These are phyloP conservation scores for Colletotrichum eleusines DNA, from an alignment of 2,329 filamentous ascomycete species.

Conservation along the genomic window DNA sequence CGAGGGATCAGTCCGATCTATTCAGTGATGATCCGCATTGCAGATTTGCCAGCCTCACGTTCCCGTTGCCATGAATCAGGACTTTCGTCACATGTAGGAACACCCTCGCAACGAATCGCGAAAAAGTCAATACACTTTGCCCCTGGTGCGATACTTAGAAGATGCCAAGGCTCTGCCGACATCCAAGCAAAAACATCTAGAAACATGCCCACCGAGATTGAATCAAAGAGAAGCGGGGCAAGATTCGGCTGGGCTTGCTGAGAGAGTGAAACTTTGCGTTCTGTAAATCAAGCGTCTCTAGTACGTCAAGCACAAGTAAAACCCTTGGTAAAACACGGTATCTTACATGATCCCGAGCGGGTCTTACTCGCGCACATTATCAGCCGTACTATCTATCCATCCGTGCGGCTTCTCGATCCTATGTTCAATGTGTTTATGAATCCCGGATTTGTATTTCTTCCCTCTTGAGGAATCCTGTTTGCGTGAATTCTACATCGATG, in stretches of 20 bases:
- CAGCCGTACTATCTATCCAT: neutral
- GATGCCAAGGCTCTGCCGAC: neutral
- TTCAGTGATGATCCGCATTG: neutral
- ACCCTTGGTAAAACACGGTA: neutral
- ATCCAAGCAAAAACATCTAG: neutral
- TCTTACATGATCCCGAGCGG: neutral
- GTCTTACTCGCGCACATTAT: neutral
- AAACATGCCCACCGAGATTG: neutral
- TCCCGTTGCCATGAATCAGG: neutral
- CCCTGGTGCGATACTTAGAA: neutral
- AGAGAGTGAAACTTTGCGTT: neutral
- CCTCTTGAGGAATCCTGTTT: neutral
- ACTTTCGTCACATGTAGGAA: neutral
- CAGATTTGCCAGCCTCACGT: neutral
- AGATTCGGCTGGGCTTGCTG: neutral
- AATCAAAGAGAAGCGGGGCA: neutral
- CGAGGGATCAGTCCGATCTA: neutral
- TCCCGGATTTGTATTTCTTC: neutral
- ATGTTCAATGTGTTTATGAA: neutral
- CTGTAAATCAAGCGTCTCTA: neutral
- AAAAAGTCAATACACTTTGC: neutral
- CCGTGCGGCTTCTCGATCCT: neutral
- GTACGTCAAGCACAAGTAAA: neutral
- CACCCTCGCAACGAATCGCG: neutral
- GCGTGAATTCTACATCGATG: neutral